phyloP scores from a whole-genome alignment of 78 protist species.

The Parvularia atlantis region DNA sequence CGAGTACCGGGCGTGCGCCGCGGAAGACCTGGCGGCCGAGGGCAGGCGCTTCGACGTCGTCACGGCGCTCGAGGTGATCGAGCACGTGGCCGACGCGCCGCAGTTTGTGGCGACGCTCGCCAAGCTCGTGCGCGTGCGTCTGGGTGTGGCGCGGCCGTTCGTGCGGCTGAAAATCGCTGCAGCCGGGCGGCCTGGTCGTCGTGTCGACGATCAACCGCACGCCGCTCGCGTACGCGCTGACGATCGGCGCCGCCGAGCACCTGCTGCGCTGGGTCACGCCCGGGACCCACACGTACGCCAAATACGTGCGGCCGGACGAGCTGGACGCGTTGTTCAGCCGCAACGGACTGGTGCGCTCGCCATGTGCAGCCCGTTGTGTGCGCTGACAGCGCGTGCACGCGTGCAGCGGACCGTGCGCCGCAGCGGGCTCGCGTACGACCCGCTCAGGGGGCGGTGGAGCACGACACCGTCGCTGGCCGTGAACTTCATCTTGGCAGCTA shows the following conservation, averaged over 20 bases:
- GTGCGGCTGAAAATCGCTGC: no score
- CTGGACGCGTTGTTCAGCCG: no score
- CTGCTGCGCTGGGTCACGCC: conserved; percentile 16
- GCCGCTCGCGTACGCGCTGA: conserved; percentile 12
- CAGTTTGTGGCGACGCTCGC: conserved; percentile 18
- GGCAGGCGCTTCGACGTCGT: conserved; percentile 27
- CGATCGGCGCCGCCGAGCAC: conserved; percentile 36
- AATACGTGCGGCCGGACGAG: conserved; percentile 6
- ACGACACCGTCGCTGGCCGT: no score
- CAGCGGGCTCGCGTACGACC: no score
- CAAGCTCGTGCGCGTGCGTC: not conserved
- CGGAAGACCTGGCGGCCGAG: conserved; percentile 10
- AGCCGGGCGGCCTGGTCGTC: conserved; percentile 10
- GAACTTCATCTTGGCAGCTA: no score
- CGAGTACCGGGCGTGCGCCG: not conserved
- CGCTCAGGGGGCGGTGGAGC: no score
- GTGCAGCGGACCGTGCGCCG: no score
- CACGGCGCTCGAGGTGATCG: conserved; percentile 37
- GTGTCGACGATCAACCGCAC: conserved; percentile 46
- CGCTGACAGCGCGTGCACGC: no score
- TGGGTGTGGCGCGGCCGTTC: no score
- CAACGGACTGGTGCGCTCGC: no score
- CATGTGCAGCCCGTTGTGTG: no score
- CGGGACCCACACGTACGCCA: conserved; percentile 28
- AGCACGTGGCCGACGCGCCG: conserved; percentile 33